These are phyloP conservation scores for Aspergillus fumigatus DNA, from an alignment of 2,329 filamentous ascomycete genomes.

Conservation along the genomic window DNA sequence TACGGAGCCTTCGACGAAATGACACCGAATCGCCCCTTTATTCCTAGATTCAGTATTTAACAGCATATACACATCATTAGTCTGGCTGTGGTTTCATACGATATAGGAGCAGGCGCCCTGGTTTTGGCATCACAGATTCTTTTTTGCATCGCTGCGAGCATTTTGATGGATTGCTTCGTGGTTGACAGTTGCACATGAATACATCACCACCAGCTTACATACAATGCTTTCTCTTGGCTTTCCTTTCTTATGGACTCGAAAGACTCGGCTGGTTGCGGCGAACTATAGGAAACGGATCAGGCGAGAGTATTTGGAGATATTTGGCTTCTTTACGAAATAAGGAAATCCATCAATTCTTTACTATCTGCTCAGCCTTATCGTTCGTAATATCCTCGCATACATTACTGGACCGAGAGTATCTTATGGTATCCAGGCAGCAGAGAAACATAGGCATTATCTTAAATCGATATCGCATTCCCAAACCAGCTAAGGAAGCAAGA, in stretches of 20 bases:
- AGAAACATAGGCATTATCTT: not conserved
- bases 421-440: not conserved
- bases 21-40: not conserved
- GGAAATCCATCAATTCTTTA: not conserved
- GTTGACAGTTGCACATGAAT: conserved; percentile 8
- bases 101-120: conserved; percentile 23
- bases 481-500: not conserved
- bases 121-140: conserved; percentile 17
- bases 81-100: conserved; percentile 12
- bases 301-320: not conserved
- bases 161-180: conserved; percentile 9
- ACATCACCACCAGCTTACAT: conserved; percentile 1
- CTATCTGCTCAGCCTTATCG: not conserved
- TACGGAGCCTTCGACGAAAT: not conserved
- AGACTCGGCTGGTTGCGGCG: not conserved
- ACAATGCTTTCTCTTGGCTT: not conserved
- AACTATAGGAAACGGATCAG: not conserved
- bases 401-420: no score
- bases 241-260: conserved; percentile 1
- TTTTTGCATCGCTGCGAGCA: conserved; percentile 9
- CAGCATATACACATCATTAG: conserved; percentile 19
- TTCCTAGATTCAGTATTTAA: conserved; percentile 1
- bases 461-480: not conserved
- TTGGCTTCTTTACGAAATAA: not conserved
- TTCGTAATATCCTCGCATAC: not conserved